These are phyloP conservation scores for Debaryomycetaceae sp. DNA, from an alignment of 1,139 yeast genomes.

Conservation along the genomic window DNA sequence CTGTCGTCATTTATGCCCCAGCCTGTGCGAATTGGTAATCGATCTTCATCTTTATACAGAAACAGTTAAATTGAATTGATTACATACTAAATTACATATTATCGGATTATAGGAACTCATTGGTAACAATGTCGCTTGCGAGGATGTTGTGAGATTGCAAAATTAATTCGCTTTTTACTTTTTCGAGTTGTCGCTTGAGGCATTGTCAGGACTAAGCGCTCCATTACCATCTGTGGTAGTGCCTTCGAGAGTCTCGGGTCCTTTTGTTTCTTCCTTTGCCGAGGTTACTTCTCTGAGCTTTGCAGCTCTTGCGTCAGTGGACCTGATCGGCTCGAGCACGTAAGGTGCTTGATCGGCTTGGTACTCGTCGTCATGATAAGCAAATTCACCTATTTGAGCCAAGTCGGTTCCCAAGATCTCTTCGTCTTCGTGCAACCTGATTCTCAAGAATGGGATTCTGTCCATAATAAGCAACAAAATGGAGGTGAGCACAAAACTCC, in stretches of 20 bases:
- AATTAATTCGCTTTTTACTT: constrained; percentile 5
- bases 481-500: constrained; percentile 79
- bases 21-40: no score
- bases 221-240: constrained; percentile 18
- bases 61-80: neutral
- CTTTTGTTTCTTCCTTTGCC: constrained; percentile 10
- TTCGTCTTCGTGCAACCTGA: constrained; percentile 85
- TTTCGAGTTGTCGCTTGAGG: constrained; percentile 18
- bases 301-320: constrained; percentile 42
- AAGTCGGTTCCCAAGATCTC: constrained; percentile 87
- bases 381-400: constrained; percentile 84
- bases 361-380: constrained; percentile 58
- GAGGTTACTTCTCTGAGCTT: constrained; percentile 27
- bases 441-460: constrained; percentile 74
- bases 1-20: neutral
- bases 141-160: neutral
- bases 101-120: neutral
- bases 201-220: constrained; percentile 19
- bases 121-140: neutral
- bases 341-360: constrained; percentile 32
- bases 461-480: constrained; percentile 71
- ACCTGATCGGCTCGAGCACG: constrained; percentile 76
- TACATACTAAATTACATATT: constrained; percentile 1
- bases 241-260: constrained; percentile 11
- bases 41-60: neutral